These are phyloP conservation scores for Protomyces pachydermus DNA, from an alignment of 1,139 yeast species.

Conservation along the genomic window DNA sequence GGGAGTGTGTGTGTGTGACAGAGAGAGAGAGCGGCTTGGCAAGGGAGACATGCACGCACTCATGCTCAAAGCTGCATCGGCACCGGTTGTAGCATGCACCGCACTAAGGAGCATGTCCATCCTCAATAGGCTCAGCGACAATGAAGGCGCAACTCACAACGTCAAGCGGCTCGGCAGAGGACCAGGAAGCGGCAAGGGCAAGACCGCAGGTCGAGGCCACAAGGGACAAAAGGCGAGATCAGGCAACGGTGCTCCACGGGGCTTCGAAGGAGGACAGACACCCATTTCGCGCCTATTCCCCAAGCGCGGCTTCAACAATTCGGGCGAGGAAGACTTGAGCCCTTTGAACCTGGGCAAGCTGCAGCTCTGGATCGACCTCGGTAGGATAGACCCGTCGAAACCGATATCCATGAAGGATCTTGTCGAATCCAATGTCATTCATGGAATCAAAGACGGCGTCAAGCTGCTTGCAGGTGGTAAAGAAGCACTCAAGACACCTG, in stretches of 20 bases:
- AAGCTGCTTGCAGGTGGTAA: constrained; percentile 69
- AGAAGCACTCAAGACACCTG: constrained; percentile 48
- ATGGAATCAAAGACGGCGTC: constrained; percentile 77
- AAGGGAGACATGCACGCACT: too few relatives aligned
- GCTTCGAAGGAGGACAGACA: constrained; percentile 99
- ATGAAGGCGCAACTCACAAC: constrained; percentile 1
- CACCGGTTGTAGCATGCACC: too few relatives aligned
- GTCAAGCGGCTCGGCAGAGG: constrained; percentile 79
- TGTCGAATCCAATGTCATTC: constrained; percentile 63
- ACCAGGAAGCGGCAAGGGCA: constrained; percentile 85
- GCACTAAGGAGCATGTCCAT: neutral
- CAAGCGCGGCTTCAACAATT: constrained; percentile 74
- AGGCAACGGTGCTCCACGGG: constrained; percentile 68
- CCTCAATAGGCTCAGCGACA: neutral
- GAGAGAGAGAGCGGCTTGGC: too few relatives aligned
- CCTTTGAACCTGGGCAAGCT: constrained; percentile 57
- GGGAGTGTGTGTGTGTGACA: too few relatives aligned
- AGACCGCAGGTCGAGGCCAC: constrained; percentile 95
- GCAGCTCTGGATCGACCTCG: constrained; percentile 43
- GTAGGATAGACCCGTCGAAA: constrained; percentile 50
- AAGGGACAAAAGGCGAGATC: constrained; percentile 95
- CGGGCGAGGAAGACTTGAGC: constrained; percentile 38
- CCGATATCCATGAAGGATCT: constrained; percentile 68
- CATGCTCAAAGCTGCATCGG: too few relatives aligned
- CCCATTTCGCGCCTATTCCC: constrained; percentile 87